A percentile compares a stretch with the other conserved stretches of the same genome.
phyloP scores from a whole-genome alignment of 768 basidiomycete genomes.

The Daedaleopsis nitida region DNA sequence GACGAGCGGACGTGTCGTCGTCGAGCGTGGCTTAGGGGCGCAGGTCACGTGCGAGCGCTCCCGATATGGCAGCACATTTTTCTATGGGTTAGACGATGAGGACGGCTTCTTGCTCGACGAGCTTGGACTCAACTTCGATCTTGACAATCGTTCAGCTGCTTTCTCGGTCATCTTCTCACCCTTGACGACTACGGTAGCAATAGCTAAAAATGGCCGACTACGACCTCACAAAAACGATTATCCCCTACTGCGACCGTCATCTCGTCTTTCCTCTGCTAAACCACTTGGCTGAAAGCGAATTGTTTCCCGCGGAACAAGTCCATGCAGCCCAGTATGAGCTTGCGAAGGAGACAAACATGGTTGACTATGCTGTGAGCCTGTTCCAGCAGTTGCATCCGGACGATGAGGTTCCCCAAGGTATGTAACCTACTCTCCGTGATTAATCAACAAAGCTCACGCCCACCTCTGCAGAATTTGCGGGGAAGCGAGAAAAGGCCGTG shows the following conservation, averaged over 20 bases:
- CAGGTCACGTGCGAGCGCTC: constrained; percentile 15
- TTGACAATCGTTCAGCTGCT: not conserved
- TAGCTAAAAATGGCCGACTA: constrained; percentile 71
- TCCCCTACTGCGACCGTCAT: constrained; percentile 93
- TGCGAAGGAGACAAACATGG: constrained; percentile 97
- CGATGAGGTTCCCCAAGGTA: constrained; percentile 69
- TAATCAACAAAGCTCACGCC: not conserved
- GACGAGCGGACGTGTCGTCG: constrained; percentile 13
- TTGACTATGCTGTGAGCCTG: constrained; percentile 85
- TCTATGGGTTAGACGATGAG: constrained; percentile 6
- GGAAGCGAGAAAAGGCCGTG: constrained; percentile 80
- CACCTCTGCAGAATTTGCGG: constrained; percentile 67
- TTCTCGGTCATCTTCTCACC: not conserved
- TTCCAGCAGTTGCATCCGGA: constrained; percentile 80
- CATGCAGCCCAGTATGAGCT: constrained; percentile 95
- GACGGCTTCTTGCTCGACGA: constrained; percentile 10
- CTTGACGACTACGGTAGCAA: not conserved
- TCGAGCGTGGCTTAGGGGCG: not conserved
- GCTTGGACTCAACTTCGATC: no score
- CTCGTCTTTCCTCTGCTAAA: constrained; percentile 90
- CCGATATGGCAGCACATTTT: constrained; percentile 22
- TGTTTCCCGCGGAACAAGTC: constrained; percentile 81
- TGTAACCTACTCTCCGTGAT: constrained; percentile 19
- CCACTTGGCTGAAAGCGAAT: constrained; percentile 74
- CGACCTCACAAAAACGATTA: constrained; percentile 89